Conservation (phyloP, 1,139 yeast genomes). For the Diutina neorugosa region DNA sequence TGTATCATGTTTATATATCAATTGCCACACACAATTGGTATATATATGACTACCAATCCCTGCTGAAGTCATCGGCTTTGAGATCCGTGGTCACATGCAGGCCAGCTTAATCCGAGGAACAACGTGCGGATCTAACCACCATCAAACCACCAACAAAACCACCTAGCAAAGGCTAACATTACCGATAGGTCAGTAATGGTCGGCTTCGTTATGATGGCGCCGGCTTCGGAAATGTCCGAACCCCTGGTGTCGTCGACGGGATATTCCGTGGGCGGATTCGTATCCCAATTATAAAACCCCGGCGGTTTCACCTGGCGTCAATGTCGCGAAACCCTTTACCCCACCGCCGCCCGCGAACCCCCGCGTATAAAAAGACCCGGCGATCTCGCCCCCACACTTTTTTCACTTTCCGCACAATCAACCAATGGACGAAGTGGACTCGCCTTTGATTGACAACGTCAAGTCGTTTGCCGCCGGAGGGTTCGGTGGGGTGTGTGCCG, state of each 20-base stretch:
- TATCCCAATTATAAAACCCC: no score
- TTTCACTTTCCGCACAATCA: not conserved
- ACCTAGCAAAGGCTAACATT: no score
- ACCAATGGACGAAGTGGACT: constrained; percentile 36
- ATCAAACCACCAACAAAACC: no score
- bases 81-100: not conserved
- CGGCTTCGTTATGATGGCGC: no score
- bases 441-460: constrained; percentile 36
- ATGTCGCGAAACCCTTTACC: not conserved
- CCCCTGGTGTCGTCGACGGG: no score
- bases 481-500: constrained; percentile 56
- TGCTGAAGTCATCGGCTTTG: not conserved
- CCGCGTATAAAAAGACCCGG: not conserved
- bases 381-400: not conserved
- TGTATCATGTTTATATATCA: no score
- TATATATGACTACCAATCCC: no score
- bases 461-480: constrained; percentile 92
- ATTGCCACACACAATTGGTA: no score
- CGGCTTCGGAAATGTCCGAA: not conserved
- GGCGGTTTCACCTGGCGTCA: not conserved
- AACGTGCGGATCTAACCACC: not conserved
- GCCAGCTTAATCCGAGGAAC: not conserved
- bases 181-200: no score
- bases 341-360: not conserved
- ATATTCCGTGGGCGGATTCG: no score